phyloP scores from a whole-genome alignment of 2,329 filamentous ascomycete genomes.

The Lasiodiplodia sp. region DNA sequence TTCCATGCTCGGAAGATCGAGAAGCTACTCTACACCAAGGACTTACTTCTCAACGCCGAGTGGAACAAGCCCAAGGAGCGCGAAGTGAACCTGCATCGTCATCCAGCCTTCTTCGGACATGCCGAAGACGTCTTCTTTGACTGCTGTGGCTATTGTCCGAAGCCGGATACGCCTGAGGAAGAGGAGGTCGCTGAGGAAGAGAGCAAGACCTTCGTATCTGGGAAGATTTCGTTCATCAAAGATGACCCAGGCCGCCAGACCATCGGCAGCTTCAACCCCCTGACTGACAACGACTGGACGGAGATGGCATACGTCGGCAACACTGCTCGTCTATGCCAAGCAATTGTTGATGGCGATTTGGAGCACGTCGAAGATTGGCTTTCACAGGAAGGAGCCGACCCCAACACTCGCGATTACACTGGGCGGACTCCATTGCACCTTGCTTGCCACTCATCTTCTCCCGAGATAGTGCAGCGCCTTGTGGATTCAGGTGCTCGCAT shows the following conservation, averaged over 20 bases:
- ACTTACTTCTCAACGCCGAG: conserved; percentile 80
- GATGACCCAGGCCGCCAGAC: conserved; percentile 82
- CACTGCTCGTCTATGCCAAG: conserved; percentile 78
- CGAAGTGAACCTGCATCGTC: conserved; percentile 79
- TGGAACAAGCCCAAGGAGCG: conserved; percentile 82
- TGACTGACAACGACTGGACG: conserved; percentile 85
- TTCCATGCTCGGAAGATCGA: conserved; percentile 74
- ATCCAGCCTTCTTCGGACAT: conserved; percentile 84
- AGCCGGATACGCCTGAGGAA: conserved; percentile 73
- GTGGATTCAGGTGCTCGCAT: conserved; percentile 77
- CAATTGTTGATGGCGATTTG: conserved; percentile 77
- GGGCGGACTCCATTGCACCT: conserved; percentile 82
- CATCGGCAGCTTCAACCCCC: conserved; percentile 77
- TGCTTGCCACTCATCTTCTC: conserved; percentile 72
- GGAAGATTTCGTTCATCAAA: conserved; percentile 75
- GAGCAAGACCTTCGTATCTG: conserved; percentile 77
- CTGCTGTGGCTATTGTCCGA: conserved; percentile 81
- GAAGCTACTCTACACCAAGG: conserved; percentile 80
- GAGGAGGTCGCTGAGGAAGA: conserved; percentile 75
- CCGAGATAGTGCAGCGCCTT: conserved; percentile 73
- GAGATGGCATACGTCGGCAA: conserved; percentile 90
- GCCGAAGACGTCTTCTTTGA: conserved; percentile 78
- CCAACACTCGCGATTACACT: conserved; percentile 78
- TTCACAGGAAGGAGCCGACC: conserved; percentile 70
- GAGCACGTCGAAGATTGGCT: conserved; percentile 75